Evolutionary conservation across 192 early-diverging fungal species (phyloP), one percentile per base, ranked within the genome.

Genomic region (Pilobolus umbonatus): DNA sequence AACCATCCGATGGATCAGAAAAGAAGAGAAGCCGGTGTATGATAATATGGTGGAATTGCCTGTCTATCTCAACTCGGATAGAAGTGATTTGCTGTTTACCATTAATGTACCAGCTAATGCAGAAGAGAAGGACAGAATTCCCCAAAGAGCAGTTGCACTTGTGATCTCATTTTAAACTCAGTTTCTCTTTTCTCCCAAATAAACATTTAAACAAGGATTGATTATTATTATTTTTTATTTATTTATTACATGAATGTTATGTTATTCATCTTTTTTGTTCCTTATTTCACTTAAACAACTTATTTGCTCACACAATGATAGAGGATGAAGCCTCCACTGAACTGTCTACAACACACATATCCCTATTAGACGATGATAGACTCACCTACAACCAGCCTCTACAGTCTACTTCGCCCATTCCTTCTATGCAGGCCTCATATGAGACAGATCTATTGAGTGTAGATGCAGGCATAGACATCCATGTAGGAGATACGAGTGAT

Each of bases 1-100:
- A 42, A 36, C 31, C 42, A 74, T 65, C 21, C 62, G 64, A 73
- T 81, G 84, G 75, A 48, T 72, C 11, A 60, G 65, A 29, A 47
- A 49, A 10, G 51, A 61, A 32, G 32, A 11, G 29, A 61, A 50
- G 0, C 54, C 42, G 5, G 35, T 21, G 25, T 52, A 42, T 30
- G 42, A 58, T 11, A 24, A 60, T 32, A 11, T 32, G 11, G 61
- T 67, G 2, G 30, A 40, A 24, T 60, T 88, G 6, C 86, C 86
- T 0, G 85, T 88, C 11, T 88, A 88, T 32, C 72, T 87, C 43
- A 88, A 88, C 46, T 55, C 57, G 2, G 86, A 88, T 50, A 79
- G 86, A 52, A 60, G 50, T 25, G 72, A 77, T 24, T 54, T 88
- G 30, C 44, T 88, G 56, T 87, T 88, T 46, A 65, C 76, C 25